Conservation (phyloP, 768 basidiomycete genomes). For the Mycena belliarum region DNA sequence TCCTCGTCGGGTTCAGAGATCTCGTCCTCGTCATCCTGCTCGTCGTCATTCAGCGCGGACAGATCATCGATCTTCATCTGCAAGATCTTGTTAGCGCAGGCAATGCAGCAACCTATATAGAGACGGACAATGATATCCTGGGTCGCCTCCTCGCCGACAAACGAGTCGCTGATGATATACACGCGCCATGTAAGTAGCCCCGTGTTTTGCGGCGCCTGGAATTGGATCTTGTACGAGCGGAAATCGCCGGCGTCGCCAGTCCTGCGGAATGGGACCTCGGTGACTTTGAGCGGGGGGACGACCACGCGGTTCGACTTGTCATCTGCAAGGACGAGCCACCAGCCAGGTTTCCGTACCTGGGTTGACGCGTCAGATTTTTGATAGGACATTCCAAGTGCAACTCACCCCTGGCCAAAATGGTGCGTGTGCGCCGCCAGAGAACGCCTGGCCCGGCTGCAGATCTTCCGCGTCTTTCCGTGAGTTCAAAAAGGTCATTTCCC, state of each 20-base stretch:
- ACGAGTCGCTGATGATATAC: constrained; percentile 84
- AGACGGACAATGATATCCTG: constrained; percentile 69
- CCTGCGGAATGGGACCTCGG: constrained; percentile 71
- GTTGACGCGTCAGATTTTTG: constrained; percentile 2
- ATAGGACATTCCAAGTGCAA: constrained; percentile 2
- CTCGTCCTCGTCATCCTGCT: constrained; percentile 76
- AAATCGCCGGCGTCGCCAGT: constrained; percentile 56
- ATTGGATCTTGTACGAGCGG: constrained; percentile 87
- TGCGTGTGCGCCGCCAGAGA: constrained; percentile 73
- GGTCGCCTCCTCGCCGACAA: constrained; percentile 76
- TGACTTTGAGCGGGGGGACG: constrained; percentile 82
- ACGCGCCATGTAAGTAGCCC: constrained; percentile 90
- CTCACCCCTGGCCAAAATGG: constrained; percentile 89
- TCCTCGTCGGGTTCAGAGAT: constrained; percentile 99
- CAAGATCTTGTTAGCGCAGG: constrained; percentile 14
- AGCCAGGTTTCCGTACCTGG: constrained; percentile 85
- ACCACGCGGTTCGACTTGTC: constrained; percentile 83
- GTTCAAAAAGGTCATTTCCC: constrained; percentile 70
- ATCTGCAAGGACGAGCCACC: constrained; percentile 92
- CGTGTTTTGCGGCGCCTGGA: constrained; percentile 87
- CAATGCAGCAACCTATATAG: background rate
- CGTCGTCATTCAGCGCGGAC: constrained; percentile 55
- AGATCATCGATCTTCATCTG: constrained; percentile 86
- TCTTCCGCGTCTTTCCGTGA: constrained; percentile 67
- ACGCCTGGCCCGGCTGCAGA: constrained; percentile 38